Percentiles rank a stretch among this genome's conserved stretches.
Evolutionary conservation across 139 green algal species (phyloP).

Genomic region (Chlamydomonas incerta): DNA sequence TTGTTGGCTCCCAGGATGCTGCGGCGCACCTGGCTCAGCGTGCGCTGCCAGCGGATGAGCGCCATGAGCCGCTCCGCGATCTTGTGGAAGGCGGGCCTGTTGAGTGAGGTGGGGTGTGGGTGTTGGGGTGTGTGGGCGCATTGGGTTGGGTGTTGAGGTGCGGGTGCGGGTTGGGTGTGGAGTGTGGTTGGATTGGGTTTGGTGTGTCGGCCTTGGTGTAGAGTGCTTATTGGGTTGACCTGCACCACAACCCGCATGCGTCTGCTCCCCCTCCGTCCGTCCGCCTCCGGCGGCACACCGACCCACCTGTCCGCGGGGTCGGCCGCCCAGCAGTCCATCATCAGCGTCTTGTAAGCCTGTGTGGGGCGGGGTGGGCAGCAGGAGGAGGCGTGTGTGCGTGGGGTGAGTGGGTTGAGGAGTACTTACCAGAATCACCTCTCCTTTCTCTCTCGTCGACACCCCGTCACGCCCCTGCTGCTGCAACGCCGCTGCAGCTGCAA

Average conservation of each 20-base stretch:
- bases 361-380: background rate
- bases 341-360: slow-evolving; percentile 32
- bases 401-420: no score
- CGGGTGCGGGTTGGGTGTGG: no score
- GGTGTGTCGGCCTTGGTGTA: no score
- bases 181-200: background rate
- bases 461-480: no score
- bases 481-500: no score
- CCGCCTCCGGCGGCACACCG: no score
- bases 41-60: slow-evolving; percentile 28
- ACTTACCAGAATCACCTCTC: no score
- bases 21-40: background rate
- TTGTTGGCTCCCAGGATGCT: background rate
- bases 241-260: no score
- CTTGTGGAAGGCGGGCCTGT: slow-evolving; percentile 39
- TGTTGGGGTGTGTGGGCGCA: background rate
- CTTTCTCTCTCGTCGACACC: no score
- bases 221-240: no score
- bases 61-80: slow-evolving; percentile 28
- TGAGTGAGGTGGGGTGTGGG: background rate
- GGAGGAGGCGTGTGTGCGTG: no score
- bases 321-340: slow-evolving; percentile 40
- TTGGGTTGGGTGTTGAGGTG: background rate
- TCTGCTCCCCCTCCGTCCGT: no score
- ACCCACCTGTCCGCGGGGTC: slow-evolving; percentile 10